Conservation (phyloP, 2,329 filamentous ascomycete species). For the Fusarium nisikadoi region DNA sequence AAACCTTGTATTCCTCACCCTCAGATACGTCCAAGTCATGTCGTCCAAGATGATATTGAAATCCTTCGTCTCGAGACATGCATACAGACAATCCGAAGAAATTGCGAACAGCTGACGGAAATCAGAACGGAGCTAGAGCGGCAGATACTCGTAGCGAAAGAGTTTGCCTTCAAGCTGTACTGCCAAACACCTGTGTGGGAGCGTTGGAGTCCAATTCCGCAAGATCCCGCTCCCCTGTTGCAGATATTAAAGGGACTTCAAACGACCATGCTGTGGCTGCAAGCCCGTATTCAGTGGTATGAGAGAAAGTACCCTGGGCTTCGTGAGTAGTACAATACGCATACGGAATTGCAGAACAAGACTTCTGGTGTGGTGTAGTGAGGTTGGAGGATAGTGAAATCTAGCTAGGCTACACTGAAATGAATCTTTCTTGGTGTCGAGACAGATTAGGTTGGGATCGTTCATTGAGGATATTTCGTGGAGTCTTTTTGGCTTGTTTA, state of each 20-base stretch:
- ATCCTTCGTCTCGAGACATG: background rate
- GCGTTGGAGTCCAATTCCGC: background rate
- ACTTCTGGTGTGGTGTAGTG: background rate
- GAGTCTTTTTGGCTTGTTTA: background rate
- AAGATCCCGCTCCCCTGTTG: background rate
- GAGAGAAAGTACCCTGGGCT: background rate
- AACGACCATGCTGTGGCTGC: background rate
- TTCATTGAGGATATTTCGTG: background rate
- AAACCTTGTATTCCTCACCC: background rate
- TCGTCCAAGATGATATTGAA: background rate
- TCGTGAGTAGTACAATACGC: background rate
- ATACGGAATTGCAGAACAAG: background rate
- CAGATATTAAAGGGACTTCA: background rate
- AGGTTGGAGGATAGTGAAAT: background rate
- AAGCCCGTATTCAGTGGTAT: constrained; percentile 18
- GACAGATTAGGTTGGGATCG: background rate
- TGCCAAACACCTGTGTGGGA: background rate
- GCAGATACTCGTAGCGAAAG: background rate
- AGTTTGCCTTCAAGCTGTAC: background rate
- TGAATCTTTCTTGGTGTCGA: background rate
- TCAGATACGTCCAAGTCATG: background rate
- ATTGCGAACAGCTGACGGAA: background rate
- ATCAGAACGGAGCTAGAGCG: background rate
- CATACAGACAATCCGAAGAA: background rate
- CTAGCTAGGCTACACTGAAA: background rate